Evolutionary conservation across 768 basidiomycete species (phyloP).

Genomic region (Albatrellus ellisii): DNA sequence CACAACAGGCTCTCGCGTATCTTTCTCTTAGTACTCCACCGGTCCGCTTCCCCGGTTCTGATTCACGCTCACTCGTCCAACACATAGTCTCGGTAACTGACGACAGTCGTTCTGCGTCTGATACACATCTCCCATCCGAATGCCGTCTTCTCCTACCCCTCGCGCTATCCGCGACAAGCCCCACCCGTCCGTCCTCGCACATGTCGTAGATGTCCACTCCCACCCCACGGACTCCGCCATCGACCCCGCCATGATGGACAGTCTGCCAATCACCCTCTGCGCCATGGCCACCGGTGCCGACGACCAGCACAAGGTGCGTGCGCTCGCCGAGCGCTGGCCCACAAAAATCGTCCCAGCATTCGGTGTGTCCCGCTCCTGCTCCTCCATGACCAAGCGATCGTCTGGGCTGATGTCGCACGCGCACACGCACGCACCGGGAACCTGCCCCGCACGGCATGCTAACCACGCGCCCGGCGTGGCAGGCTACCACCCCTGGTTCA

Average conservation of each 20-base stretch:
- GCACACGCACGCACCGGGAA: neutral
- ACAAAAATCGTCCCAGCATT: conserved; percentile 77
- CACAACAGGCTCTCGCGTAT: no score
- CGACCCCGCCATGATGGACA: conserved; percentile 32
- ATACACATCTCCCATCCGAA: no score
- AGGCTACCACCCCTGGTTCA: conserved; percentile 89
- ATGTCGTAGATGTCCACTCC: conserved; percentile 81
- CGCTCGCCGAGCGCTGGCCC: conserved; percentile 47
- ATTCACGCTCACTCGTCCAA: no score
- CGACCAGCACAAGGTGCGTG: conserved; percentile 63
- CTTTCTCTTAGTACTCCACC: no score
- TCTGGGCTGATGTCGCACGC: neutral
- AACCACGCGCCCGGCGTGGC: neutral
- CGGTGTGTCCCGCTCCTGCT: conserved; percentile 18
- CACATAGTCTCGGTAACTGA: no score
- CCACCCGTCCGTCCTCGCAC: conserved; percentile 54
- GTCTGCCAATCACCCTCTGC: conserved; percentile 54
- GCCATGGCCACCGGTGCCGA: conserved; percentile 62
- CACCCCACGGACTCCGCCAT: conserved; percentile 78
- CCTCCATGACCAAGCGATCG: neutral
- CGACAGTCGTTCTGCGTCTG: no score
- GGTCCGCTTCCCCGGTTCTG: no score
- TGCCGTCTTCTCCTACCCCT: no score
- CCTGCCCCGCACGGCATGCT: neutral
- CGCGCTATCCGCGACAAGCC: no score